Evolutionary conservation across 2,329 filamentous ascomycete species (phyloP), one percentile per base, ranked within the genome.

Genomic region (Bipolaris oryzae): DNA sequence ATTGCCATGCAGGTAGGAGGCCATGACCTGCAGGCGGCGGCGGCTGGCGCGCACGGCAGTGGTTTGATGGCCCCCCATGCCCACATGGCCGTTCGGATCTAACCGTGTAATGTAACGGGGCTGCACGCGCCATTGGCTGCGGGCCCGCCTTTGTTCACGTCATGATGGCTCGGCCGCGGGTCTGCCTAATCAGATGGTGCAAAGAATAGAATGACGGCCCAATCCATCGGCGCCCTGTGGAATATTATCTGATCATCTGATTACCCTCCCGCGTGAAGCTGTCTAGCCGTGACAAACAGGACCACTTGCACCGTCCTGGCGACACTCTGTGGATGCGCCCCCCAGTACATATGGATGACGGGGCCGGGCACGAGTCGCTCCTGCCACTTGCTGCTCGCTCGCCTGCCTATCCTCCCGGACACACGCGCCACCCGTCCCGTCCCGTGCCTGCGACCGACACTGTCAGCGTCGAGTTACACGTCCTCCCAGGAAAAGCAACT

Each of bases 401-500:
- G 57, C 55, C 56, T 56, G 59, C 54, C 61, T 45, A 58, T 53
- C 62, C 56, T 60, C 57, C 50, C 41, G 47, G 66, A 64, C 59
- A 58, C 63, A 66, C 69, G 57, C 63, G 60, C 53, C 53, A 60
- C 58, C 55, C 60, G 31, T 57, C 55, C 45, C 44, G 51, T 60
- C 53, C 63, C 53, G 52, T 59, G 44, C 57, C 64, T 35, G 44
- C 62, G 64, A 66, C 62, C 62, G 44, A 60, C 62, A 66, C 62
- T 63, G 66, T 58, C 66, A 69, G 58, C 62, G 72, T 69, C 71
- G 73, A 75, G 49, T 68, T 74, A 52, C 66, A 72, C 54, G 58
- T 54, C 34, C 58, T 69, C 57, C 58, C 64, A 53, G 57, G 57
- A 65, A 69, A 69, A 67, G 61, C 69, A 69, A 68, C 52, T 52